Conservation (phyloP, 108 stramenopile species). For the Cyclotella cryptica region DNA sequence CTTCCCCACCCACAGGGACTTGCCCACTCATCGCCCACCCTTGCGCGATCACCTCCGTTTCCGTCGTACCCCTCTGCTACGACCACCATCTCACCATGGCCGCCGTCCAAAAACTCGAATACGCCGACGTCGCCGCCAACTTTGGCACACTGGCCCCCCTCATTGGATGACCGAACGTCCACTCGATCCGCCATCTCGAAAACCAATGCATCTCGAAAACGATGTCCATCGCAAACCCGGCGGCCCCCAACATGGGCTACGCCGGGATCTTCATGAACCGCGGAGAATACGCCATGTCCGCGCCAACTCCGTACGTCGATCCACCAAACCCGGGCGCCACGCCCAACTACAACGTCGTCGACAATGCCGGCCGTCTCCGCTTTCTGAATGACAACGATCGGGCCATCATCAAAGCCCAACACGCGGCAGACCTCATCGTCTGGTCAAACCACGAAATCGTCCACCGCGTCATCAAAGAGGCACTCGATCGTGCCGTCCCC, state of each 20-base stretch:
- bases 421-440: neutral
- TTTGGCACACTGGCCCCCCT: too few species aligned
- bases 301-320: neutral
- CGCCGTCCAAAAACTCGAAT: too few species aligned
- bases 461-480: neutral
- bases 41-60: too few species aligned
- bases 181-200: neutral
- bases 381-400: neutral
- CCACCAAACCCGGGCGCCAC: neutral
- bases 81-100: too few species aligned
- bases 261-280: constrained; percentile 2
- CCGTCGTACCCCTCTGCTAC: too few species aligned
- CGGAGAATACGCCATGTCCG: constrained; percentile 3
- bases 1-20: too few species aligned
- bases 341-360: neutral
- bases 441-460: neutral
- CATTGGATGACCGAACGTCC: too few species aligned
- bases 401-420: neutral
- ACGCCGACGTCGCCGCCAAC: too few species aligned
- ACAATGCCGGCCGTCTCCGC: neutral
- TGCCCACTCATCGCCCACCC: too few species aligned
- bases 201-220: neutral
- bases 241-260: constrained; percentile 1
- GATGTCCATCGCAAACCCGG: constrained; percentile 7
- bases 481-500: neutral